Evolutionary conservation across 2,329 filamentous ascomycete genomes (phyloP).

Genomic region (Curvularia eragrostidis): DNA sequence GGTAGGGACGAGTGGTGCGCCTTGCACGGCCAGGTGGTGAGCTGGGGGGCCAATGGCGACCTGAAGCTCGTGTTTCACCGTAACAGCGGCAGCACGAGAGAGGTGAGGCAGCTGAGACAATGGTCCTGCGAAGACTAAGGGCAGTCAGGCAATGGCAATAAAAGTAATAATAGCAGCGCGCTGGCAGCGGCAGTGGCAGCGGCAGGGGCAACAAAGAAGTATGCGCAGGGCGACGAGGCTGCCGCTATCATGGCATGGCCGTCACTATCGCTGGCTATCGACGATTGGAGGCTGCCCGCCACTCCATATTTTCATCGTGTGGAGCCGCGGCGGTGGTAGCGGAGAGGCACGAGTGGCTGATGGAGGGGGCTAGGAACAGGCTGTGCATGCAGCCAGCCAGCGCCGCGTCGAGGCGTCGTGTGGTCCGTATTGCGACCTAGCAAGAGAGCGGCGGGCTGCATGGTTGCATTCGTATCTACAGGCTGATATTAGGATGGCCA

Average conservation of each 20-base stretch:
- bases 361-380: constrained; percentile 5
- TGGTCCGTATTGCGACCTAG: background rate
- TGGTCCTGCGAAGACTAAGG: background rate
- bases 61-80: constrained; percentile 14
- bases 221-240: too few relatives aligned
- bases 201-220: background rate
- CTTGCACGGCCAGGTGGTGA: constrained; percentile 2
- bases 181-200: background rate
- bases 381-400: background rate
- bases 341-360: constrained; percentile 6
- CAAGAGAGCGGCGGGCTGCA: too few relatives aligned
- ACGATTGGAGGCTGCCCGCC: background rate
- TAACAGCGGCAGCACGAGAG: background rate
- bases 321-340: constrained; percentile 13
- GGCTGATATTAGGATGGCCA: too few relatives aligned
- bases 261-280: constrained; percentile 1
- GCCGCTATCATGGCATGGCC: too few relatives aligned
- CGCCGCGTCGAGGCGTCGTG: background rate
- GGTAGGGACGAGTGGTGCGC: constrained; percentile 12
- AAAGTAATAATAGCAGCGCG: background rate
- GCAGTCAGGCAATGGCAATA: background rate
- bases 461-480: too few relatives aligned
- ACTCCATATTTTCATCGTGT: constrained; percentile 4
- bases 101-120: constrained; percentile 1
- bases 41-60: constrained; percentile 7